Evolutionary conservation across 164 flowering plant species (phyloP).

Genomic region (Amborella trichopoda): DNA sequence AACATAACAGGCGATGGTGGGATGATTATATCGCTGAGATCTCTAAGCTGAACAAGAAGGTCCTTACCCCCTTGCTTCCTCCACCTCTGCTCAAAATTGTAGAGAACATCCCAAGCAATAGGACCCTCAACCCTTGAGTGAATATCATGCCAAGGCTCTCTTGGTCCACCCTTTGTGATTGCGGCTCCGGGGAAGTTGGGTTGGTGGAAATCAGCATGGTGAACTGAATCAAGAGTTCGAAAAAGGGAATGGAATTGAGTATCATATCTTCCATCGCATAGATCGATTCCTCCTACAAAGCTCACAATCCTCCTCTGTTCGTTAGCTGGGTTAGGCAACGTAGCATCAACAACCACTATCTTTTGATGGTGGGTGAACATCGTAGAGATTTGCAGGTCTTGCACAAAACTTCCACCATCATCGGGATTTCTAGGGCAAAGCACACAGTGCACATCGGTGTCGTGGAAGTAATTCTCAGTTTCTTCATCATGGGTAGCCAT

Average conservation of each 20-base stretch:
- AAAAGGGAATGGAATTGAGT: constrained; percentile 55
- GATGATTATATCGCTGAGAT: constrained; percentile 29
- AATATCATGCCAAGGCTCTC: constrained; percentile 90
- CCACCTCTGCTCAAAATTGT: constrained; percentile 79
- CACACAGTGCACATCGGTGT: constrained; percentile 48
- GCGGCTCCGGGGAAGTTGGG: constrained; percentile 48
- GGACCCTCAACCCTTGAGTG: constrained; percentile 64
- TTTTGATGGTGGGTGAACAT: constrained; percentile 90
- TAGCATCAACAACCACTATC: constrained; percentile 50
- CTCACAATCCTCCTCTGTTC: constrained; percentile 53
- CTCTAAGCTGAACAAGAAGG: constrained; percentile 28
- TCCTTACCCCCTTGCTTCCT: constrained; percentile 52
- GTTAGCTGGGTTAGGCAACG: constrained; percentile 20
- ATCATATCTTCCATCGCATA: constrained; percentile 73
- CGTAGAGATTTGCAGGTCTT: constrained; percentile 44
- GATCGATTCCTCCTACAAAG: constrained; percentile 69
- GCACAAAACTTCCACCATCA: constrained; percentile 41
- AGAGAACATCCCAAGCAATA: constrained; percentile 70
- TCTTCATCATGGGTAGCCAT: constrained; percentile 84
- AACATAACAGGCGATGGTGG: constrained; percentile 44
- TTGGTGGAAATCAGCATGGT: constrained; percentile 66
- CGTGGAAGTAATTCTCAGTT: constrained; percentile 35
- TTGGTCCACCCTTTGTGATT: constrained; percentile 59
- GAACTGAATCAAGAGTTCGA: constrained; percentile 41
- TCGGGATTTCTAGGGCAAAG: constrained; percentile 75